Percentiles rank a stretch among this genome's conserved stretches.
Evolutionary conservation across 148 eudicot species (phyloP).

Genomic region (Polygonum aviculare): DNA sequence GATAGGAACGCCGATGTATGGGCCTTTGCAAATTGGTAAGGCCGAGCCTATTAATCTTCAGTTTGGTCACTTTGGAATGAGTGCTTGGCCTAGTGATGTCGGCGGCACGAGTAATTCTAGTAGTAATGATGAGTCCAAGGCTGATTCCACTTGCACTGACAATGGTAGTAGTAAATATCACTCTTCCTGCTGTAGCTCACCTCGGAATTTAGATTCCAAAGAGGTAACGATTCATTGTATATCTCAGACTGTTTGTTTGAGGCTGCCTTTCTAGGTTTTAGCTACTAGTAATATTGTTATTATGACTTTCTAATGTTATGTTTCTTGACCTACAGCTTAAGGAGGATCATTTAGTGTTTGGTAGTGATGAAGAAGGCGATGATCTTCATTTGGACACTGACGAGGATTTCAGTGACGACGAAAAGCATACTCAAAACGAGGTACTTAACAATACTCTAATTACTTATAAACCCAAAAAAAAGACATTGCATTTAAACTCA

Average conservation of each 20-base stretch:
- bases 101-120: conserved; percentile 84
- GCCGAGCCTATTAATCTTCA: conserved; percentile 88
- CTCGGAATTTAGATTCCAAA: conserved; percentile 64
- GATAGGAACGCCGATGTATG: conserved; percentile 64
- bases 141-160: conserved; percentile 50
- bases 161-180: conserved; percentile 68
- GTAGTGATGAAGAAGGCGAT: conserved; percentile 89
- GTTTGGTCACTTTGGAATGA: conserved; percentile 90
- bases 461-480: not conserved
- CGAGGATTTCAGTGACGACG: conserved; percentile 64
- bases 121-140: conserved; percentile 69
- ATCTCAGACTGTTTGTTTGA: not conserved
- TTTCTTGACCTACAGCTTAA: conserved; percentile 40
- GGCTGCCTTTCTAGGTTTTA: not conserved
- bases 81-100: conserved; percentile 89
- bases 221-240: conserved; percentile 43
- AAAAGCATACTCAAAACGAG: conserved; percentile 58
- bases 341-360: conserved; percentile 73
- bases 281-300: not conserved
- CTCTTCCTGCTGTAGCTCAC: conserved; percentile 85
- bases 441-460: conserved; percentile 21
- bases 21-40: conserved; percentile 63
- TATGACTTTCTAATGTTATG: not conserved
- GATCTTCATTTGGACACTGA: conserved; percentile 69
- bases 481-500: not conserved